phyloP scores from a whole-genome alignment of 176 grass and related monocot species.

The Echinochloa phyllopogon region DNA sequence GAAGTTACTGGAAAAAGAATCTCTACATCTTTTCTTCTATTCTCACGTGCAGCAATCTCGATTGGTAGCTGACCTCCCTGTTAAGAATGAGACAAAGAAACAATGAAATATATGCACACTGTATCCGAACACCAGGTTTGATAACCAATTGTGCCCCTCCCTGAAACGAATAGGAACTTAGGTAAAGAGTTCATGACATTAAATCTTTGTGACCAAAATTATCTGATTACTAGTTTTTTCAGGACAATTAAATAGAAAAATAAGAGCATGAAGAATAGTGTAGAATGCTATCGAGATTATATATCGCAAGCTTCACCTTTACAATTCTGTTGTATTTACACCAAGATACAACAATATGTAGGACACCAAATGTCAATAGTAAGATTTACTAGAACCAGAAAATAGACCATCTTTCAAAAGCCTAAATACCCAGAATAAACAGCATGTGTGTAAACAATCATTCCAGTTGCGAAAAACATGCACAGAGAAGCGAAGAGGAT shows the following conservation, averaged over 20 bases:
- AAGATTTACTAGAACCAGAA: neutral
- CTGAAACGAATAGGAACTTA: too few species aligned
- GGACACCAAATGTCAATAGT: neutral
- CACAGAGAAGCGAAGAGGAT: neutral
- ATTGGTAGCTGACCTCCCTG: neutral
- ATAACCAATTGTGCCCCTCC: too few species aligned
- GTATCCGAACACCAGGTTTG: too few species aligned
- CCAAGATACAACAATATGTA: neutral
- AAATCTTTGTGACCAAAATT: too few species aligned
- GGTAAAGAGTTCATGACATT: too few species aligned
- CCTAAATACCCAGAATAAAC: neutral
- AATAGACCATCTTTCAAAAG: neutral
- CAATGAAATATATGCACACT: neutral
- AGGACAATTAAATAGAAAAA: too few species aligned
- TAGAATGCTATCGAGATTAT: neutral
- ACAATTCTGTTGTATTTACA: too few species aligned
- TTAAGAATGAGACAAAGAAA: neutral
- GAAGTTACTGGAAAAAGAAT: conserved; percentile 18
- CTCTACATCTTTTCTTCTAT: conserved; percentile 16
- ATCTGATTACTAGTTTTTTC: too few species aligned
- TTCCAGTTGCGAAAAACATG: neutral
- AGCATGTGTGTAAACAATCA: too few species aligned
- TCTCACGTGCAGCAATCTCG: neutral
- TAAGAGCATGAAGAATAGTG: too few species aligned
- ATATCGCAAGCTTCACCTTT: neutral